Conservation (phyloP, 2,329 filamentous ascomycete genomes). For the Chrysoporthe austroafricana region DNA sequence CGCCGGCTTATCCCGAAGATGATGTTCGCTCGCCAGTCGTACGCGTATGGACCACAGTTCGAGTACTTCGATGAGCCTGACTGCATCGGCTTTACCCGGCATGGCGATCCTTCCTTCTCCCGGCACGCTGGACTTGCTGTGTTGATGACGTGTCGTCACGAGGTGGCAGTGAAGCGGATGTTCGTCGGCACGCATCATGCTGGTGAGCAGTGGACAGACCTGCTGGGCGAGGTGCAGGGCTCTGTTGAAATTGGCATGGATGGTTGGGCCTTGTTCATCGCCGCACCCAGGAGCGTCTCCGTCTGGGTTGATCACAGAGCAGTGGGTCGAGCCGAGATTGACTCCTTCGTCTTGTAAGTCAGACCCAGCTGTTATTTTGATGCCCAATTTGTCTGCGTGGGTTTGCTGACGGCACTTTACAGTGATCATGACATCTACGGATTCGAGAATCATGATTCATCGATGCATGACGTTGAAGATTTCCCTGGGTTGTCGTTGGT, state of each 20-base stretch:
- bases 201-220: constrained; percentile 66
- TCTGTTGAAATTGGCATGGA: constrained; percentile 58
- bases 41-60: constrained; percentile 67
- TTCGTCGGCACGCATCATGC: constrained; percentile 61
- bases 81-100: constrained; percentile 62
- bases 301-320: constrained; percentile 59
- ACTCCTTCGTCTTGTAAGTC: constrained; percentile 23
- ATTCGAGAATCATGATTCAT: neutral
- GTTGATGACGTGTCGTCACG: constrained; percentile 56
- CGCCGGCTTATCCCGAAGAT: constrained; percentile 54
- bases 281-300: constrained; percentile 56
- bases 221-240: constrained; percentile 48
- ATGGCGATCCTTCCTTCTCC: constrained; percentile 52
- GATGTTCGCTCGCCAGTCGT: constrained; percentile 64
- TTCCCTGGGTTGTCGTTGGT: constrained; percentile 1
- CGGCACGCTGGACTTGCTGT: constrained; percentile 60
- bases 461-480: constrained; percentile 7
- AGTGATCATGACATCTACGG: constrained; percentile 25
- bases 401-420: neutral
- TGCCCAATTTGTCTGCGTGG: too few species aligned
- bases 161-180: constrained; percentile 58
- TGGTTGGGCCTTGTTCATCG: constrained; percentile 63
- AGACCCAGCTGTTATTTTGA: neutral
- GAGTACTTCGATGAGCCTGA: constrained; percentile 65
- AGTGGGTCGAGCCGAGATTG: neutral